phyloP scores from a whole-genome alignment of 352 stramenopile species.

The Phytophthora nicotianae region DNA sequence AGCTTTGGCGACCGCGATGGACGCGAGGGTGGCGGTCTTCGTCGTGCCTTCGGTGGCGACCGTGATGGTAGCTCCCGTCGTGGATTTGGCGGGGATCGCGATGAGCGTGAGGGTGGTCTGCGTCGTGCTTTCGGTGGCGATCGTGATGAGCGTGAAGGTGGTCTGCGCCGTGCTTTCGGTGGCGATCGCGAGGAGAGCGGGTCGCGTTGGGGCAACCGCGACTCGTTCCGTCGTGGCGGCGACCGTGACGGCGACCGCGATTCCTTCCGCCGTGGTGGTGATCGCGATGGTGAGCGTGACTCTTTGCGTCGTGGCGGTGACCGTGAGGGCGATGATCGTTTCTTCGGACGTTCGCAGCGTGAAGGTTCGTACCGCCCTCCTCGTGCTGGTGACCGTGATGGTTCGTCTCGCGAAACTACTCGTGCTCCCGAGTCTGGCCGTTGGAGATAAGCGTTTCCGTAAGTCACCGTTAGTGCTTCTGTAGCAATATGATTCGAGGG shows the following conservation, averaged over 20 bases:
- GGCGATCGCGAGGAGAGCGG: slow-evolving; percentile 36
- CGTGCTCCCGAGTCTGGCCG: slow-evolving; percentile 67
- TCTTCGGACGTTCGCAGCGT: slow-evolving; percentile 48
- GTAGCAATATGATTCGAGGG: slow-evolving; percentile 20
- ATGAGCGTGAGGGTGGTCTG: slow-evolving; percentile 32
- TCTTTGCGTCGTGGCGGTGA: slow-evolving; percentile 24
- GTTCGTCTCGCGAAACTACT: slow-evolving; percentile 36
- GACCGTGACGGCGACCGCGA: slow-evolving; percentile 34
- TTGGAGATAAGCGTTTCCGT: slow-evolving; percentile 54
- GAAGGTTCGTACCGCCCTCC: slow-evolving; percentile 67
- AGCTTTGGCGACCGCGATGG: slow-evolving; percentile 32
- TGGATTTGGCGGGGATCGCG: slow-evolving; percentile 45
- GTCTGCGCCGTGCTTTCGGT: slow-evolving; percentile 22
- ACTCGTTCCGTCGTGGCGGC: slow-evolving; percentile 32
- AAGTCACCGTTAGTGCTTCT: slow-evolving; percentile 11
- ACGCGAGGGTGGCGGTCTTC: slow-evolving; percentile 33
- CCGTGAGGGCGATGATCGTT: slow-evolving; percentile 49
- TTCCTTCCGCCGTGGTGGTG: slow-evolving; percentile 33
- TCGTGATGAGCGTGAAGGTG: slow-evolving; percentile 37
- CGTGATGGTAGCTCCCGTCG: slow-evolving; percentile 41
- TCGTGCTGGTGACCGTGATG: slow-evolving; percentile 41
- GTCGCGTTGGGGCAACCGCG: slow-evolving; percentile 21
- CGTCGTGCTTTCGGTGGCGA: slow-evolving; percentile 35
- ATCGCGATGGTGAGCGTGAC: slow-evolving; percentile 34
- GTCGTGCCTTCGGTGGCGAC: slow-evolving; percentile 36